phyloP scores from a whole-genome alignment of 192 early-diverging fungal genomes.

The Entomortierella beljakovae region DNA sequence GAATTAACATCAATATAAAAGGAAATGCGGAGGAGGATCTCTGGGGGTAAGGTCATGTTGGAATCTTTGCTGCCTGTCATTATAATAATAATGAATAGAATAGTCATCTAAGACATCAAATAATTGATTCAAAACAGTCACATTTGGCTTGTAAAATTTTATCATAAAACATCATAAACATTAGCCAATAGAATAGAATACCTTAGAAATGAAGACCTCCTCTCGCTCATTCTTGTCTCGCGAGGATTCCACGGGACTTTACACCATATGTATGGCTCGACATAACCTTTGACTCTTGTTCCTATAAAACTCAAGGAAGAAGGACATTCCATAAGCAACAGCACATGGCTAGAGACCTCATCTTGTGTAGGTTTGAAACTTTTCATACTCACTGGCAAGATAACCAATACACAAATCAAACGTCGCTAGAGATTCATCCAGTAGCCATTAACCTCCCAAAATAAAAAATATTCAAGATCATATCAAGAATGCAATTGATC shows the following conservation, averaged over 20 bases:
- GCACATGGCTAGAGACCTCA: not conserved
- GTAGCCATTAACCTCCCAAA: no score
- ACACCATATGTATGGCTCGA: not conserved
- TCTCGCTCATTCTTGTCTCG: conserved; percentile 7
- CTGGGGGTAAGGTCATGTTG: conserved; percentile 17
- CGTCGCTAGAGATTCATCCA: no score
- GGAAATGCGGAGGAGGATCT: conserved; percentile 12
- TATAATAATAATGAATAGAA: no score
- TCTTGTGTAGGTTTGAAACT: not conserved
- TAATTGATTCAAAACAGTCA: no score
- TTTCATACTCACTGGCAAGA: not conserved
- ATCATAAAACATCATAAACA: no score
- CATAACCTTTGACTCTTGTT: not conserved
- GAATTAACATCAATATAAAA: not conserved
- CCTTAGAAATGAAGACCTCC: not conserved
- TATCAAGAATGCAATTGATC: no score
- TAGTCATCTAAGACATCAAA: no score
- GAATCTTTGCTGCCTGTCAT: not conserved
- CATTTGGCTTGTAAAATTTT: no score
- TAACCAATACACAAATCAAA: no score
- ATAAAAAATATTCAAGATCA: no score
- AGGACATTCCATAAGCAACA: conserved; percentile 1
- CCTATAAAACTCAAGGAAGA: not conserved
- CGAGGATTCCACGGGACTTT: not conserved
- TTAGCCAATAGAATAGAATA: conserved; percentile 1